A percentile compares a stretch with the other conserved stretches of the same genome.
phyloP scores from a whole-genome alignment of 495 filamentous ascomycete species.

The Stereocaulon alpinum region DNA sequence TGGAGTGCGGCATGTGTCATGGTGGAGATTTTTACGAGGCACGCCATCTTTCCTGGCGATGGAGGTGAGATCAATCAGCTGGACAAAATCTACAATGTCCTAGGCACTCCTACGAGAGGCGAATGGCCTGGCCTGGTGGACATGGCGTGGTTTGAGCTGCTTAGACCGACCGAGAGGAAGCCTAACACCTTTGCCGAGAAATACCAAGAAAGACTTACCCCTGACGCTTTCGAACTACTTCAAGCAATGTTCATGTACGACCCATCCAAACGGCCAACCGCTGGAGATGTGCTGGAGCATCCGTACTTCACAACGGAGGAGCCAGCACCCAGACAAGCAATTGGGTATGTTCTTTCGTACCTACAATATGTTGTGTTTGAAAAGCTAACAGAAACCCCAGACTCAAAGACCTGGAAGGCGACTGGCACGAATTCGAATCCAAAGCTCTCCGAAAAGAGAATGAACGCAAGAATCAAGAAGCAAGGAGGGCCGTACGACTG shows the following conservation, averaged over 20 bases:
- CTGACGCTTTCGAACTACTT: conserved; percentile 74
- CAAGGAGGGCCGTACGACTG: conserved; percentile 37
- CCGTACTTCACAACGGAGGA: conserved; percentile 81
- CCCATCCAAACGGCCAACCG: conserved; percentile 72
- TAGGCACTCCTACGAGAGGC: conserved; percentile 74
- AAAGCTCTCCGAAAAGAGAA: conserved; percentile 89
- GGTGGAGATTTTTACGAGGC: conserved; percentile 90
- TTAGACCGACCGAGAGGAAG: conserved; percentile 63
- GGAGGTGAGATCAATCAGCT: conserved; percentile 91
- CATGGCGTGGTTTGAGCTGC: conserved; percentile 92
- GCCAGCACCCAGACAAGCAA: conserved; percentile 63
- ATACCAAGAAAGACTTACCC: conserved; percentile 61
- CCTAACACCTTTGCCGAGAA: conserved; percentile 74
- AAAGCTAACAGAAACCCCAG: conserved; percentile 37
- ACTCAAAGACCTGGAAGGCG: conserved; percentile 73
- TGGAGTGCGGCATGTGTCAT: conserved; percentile 97
- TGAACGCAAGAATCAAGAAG: conserved; percentile 69
- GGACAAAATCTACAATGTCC: conserved; percentile 86
- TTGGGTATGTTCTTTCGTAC: conserved; percentile 55
- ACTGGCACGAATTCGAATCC: conserved; percentile 99
- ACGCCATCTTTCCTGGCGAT: conserved; percentile 92
- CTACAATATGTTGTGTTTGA: conserved; percentile 7
- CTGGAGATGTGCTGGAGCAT: conserved; percentile 77
- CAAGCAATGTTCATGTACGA: conserved; percentile 77
- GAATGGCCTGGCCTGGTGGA: conserved; percentile 84